Percentiles rank a stretch among this genome's conserved stretches.
These are phyloP conservation scores for Botrytis byssoidea DNA, from an alignment of 2,329 filamentous ascomycete genomes.

Conservation along the genomic window DNA sequence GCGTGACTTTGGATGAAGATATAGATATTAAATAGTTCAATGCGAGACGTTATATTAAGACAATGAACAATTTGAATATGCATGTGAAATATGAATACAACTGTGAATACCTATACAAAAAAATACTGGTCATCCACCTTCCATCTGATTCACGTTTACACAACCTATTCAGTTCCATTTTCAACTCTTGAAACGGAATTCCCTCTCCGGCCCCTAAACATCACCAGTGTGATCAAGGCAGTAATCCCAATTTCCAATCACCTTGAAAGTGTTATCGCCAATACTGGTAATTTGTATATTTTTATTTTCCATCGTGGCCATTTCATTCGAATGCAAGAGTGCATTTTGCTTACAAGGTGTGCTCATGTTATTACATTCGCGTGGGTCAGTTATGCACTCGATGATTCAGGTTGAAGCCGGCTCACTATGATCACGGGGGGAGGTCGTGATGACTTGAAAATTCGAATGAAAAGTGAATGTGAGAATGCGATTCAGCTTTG, in stretches of 20 bases:
- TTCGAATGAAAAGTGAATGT: not conserved
- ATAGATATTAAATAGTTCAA: not conserved
- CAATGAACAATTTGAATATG: not conserved
- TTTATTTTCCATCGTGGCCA: not conserved
- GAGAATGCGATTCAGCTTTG: too few species aligned
- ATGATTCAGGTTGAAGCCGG: not conserved
- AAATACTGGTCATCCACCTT: not conserved
- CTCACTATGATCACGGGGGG: not conserved
- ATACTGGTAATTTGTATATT: not conserved
- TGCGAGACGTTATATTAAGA: not conserved
- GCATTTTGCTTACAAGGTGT: not conserved
- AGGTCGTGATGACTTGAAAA: not conserved
- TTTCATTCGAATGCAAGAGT: not conserved
- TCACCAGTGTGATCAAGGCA: not conserved
- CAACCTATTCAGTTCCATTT: too few species aligned
- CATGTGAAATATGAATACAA: not conserved
- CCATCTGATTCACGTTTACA: not conserved
- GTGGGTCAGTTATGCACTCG: not conserved
- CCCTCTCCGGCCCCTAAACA: fast-evolving
- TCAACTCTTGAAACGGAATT: not conserved
- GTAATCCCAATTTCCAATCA: not conserved
- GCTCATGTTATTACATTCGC: not conserved
- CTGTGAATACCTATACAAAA: not conserved
- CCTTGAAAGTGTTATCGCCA: not conserved
- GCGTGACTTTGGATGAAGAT: not conserved